Percentiles rank a stretch among this genome's conserved stretches.
Evolutionary conservation across 2,329 filamentous ascomycete genomes (phyloP).

Genomic region (Phialophora verrucosa): DNA sequence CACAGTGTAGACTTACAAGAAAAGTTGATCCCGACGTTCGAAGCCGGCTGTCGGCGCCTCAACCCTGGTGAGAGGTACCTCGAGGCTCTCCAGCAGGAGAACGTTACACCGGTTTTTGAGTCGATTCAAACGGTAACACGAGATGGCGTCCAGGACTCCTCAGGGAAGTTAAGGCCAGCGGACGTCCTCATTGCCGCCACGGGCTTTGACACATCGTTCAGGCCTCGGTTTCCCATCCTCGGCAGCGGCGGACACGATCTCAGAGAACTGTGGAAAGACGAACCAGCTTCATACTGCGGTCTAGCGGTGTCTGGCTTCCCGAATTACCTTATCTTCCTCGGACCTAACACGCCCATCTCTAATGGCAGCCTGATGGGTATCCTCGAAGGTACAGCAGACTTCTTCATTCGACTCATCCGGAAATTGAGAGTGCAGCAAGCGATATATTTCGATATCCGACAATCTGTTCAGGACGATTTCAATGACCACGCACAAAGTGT

Average conservation of each 20-base stretch:
- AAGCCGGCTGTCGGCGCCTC: neutral
- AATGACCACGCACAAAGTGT: neutral
- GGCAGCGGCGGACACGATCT: neutral
- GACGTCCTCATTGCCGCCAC: neutral
- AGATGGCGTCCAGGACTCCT: neutral
- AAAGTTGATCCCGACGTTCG: neutral
- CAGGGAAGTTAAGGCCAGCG: neutral
- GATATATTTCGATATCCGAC: neutral
- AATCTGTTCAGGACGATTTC: neutral
- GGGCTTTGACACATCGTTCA: neutral
- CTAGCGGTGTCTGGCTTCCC: neutral
- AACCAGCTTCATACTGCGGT: neutral
- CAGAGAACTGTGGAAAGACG: neutral
- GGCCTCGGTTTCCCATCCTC: neutral
- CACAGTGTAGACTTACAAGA: neutral
- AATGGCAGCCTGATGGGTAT: neutral
- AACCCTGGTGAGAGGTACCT: neutral
- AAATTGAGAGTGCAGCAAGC: neutral
- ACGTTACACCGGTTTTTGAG: neutral
- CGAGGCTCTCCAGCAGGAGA: neutral
- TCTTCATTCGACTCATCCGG: neutral
- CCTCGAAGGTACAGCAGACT: neutral
- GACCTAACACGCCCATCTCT: neutral
- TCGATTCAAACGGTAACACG: neutral
- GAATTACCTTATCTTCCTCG: neutral